phyloP scores from a whole-genome alignment of 257 asterid genomes.

The Capsicum baccatum region DNA sequence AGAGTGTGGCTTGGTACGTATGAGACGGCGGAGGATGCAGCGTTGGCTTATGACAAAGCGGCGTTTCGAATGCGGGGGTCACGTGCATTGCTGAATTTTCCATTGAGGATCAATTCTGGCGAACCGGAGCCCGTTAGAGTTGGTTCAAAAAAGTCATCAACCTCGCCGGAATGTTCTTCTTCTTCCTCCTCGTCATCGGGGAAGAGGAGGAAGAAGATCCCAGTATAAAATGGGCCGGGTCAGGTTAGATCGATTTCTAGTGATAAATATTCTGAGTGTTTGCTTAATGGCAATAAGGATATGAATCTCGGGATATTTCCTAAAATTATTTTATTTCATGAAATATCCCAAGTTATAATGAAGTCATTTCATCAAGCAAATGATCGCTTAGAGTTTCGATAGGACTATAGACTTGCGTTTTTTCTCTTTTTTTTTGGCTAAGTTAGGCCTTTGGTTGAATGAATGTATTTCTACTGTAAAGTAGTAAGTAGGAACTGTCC shows the following conservation, averaged over 20 bases:
- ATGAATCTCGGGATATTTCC: no score
- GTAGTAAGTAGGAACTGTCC: not conserved
- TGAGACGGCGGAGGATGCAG: constrained; percentile 56
- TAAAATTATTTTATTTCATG: no score
- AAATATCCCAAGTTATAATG: no score
- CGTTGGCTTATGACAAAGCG: constrained; percentile 49
- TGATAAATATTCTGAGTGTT: no score
- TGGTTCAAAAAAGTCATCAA: constrained; percentile 32
- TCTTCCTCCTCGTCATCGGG: constrained; percentile 18
- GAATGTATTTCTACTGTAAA: constrained; percentile 11
- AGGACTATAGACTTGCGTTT: no score
- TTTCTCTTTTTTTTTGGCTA: not conserved
- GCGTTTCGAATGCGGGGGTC: constrained; percentile 57
- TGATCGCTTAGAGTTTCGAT: no score
- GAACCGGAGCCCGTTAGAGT: constrained; percentile 52
- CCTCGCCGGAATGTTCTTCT: constrained; percentile 18
- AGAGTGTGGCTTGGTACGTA: constrained; percentile 55
- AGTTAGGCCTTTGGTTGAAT: not conserved
- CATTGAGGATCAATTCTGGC: constrained; percentile 46
- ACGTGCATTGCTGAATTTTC: constrained; percentile 54
- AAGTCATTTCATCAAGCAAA: no score
- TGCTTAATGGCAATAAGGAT: no score
- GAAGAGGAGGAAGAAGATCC: constrained; percentile 38
- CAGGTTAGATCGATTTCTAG: not conserved
- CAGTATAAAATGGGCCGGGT: not conserved